Evolutionary conservation across 257 asterid species (phyloP).

Genomic region (Ehretia macrophylla): DNA sequence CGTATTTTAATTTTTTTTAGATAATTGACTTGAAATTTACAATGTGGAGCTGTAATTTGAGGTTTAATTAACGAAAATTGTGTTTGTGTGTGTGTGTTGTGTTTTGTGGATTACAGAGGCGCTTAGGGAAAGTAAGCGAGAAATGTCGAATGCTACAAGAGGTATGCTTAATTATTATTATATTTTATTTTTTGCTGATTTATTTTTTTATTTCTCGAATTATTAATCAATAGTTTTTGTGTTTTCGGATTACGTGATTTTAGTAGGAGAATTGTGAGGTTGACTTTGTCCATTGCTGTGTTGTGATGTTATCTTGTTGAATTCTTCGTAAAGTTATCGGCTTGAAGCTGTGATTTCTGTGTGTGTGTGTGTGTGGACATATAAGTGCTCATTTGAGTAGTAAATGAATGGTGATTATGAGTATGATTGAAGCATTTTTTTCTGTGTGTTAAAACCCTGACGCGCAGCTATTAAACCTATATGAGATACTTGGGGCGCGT

Average conservation of each 20-base stretch:
- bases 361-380: not conserved
- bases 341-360: not conserved
- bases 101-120: not conserved
- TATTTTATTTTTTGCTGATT: not conserved
- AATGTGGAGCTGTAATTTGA: not conserved
- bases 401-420: no score
- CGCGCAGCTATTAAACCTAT: no score
- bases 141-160: conserved; percentile 1
- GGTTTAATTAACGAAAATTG: not conserved
- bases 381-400: not conserved
- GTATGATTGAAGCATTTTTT: no score
- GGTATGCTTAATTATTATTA: not conserved
- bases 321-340: not conserved
- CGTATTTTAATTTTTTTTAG: not conserved
- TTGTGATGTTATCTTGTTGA: not conserved
- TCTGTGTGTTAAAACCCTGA: no score
- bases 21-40: not conserved
- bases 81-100: not conserved
- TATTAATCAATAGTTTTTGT: not conserved
- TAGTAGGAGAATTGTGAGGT: not conserved
- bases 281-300: not conserved
- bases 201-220: not conserved
- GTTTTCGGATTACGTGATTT: not conserved
- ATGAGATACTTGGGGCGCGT: no score
- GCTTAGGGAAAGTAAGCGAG: conserved; percentile 7